These are phyloP conservation scores for Cercospora sesami DNA, from an alignment of 2,329 filamentous ascomycete species.

Conservation along the genomic window DNA sequence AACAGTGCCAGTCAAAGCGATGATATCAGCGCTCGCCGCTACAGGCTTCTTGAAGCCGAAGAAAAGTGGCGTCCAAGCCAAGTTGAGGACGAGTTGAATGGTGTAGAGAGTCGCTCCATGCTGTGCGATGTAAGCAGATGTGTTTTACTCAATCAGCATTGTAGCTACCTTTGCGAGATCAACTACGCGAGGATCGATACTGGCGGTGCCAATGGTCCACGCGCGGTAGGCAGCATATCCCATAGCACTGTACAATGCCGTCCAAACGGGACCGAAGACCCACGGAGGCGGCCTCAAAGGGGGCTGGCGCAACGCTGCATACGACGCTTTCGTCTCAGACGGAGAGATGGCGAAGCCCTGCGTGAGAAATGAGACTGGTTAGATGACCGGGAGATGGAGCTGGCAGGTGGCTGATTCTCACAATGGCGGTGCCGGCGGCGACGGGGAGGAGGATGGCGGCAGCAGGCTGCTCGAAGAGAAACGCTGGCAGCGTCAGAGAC, in stretches of 20 bases:
- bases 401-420: neutral
- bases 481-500: slow-evolving; percentile 70
- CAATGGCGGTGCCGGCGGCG: slow-evolving; percentile 66
- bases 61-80: slow-evolving; percentile 91
- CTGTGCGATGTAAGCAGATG: slow-evolving; percentile 26
- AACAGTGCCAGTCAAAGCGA: slow-evolving; percentile 69
- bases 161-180: slow-evolving; percentile 56
- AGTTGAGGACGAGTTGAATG: slow-evolving; percentile 79
- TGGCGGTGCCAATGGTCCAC: slow-evolving; percentile 62
- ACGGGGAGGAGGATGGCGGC: slow-evolving; percentile 75
- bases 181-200: slow-evolving; percentile 57
- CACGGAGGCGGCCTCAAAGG: slow-evolving; percentile 58
- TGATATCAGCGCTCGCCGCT: slow-evolving; percentile 72
- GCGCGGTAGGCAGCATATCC: slow-evolving; percentile 85
- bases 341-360: slow-evolving; percentile 64
- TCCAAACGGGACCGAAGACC: slow-evolving; percentile 62
- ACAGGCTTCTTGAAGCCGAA: slow-evolving; percentile 74
- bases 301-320: slow-evolving; percentile 66
- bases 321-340: slow-evolving; percentile 61
- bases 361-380: neutral
- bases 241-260: slow-evolving; percentile 66
- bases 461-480: slow-evolving; percentile 70
- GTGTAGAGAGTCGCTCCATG: slow-evolving; percentile 78
- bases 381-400: neutral
- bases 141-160: neutral